phyloP scores from a whole-genome alignment of 2,329 filamentous ascomycete species.

The Diaporthe citrichinensis region DNA sequence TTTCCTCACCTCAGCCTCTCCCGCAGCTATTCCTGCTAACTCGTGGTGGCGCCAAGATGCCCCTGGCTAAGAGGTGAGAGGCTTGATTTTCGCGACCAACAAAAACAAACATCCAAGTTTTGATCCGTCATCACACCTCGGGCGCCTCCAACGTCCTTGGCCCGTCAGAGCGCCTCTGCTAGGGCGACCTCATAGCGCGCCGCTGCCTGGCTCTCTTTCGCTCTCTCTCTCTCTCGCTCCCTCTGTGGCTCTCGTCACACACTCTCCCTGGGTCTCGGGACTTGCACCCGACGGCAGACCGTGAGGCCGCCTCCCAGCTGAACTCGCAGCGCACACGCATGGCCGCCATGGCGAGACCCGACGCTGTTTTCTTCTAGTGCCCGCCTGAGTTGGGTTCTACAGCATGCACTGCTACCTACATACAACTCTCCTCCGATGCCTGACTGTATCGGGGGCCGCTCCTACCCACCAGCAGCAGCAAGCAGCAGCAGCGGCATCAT shows the following conservation, averaged over 20 bases:
- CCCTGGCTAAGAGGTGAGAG: constrained; percentile 32
- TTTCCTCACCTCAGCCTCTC: constrained; percentile 23
- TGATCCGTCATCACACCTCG: constrained; percentile 20
- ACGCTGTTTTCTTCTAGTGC: background rate
- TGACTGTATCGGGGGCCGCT: constrained; percentile 25
- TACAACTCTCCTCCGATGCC: constrained; percentile 1
- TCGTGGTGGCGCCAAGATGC: constrained; percentile 7
- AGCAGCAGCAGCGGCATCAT: background rate
- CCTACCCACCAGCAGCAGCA: constrained; percentile 5
- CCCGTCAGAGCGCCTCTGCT: constrained; percentile 13
- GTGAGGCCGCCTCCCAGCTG: constrained; percentile 9
- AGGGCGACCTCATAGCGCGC: constrained; percentile 17
- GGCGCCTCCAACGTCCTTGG: constrained; percentile 14
- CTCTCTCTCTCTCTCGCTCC: background rate
- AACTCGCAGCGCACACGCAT: constrained; percentile 8
- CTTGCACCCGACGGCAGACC: constrained; percentile 14
- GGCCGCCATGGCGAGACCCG: constrained; percentile 25
- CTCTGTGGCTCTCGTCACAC: background rate
- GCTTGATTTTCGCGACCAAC: constrained; percentile 23
- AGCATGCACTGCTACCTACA: constrained; percentile 24
- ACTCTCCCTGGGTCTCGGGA: background rate
- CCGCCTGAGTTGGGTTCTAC: background rate
- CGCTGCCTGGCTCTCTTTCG: background rate
- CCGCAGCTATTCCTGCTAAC: background rate
- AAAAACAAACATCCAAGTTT: constrained; percentile 23